Conservation (phyloP, 768 basidiomycete species). For the Boletus pseudopeckii region DNA sequence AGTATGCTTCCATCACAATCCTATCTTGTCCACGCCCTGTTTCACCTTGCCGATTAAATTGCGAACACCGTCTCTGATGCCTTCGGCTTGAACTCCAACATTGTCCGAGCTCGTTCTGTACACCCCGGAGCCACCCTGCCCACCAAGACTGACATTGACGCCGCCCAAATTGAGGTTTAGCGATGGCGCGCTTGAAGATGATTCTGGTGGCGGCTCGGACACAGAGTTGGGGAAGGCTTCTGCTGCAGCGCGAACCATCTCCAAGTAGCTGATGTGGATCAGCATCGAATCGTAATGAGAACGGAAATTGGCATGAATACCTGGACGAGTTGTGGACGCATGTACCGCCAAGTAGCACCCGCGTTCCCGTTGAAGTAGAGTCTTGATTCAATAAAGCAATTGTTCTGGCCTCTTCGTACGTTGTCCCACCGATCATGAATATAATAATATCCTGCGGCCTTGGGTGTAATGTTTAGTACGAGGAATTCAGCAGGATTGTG, state of each 20-base stretch:
- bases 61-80: constrained; percentile 83
- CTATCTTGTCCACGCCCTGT: constrained; percentile 71
- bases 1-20: constrained; percentile 19
- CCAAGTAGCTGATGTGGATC: constrained; percentile 61
- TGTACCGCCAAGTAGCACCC: constrained; percentile 89
- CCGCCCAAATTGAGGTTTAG: constrained; percentile 90
- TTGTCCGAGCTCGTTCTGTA: constrained; percentile 78
- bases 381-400: constrained; percentile 88
- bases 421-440: constrained; percentile 95
- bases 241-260: constrained; percentile 80
- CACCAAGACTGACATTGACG: constrained; percentile 93
- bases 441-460: constrained; percentile 96
- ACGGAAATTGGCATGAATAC: constrained; percentile 40
- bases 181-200: constrained; percentile 70
- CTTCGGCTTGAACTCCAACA: constrained; percentile 77
- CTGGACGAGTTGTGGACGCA: constrained; percentile 93
- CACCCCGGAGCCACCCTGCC: constrained; percentile 75
- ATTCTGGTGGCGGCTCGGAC: constrained; percentile 75
- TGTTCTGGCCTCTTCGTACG: constrained; percentile 90
- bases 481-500: neutral
- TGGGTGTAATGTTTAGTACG: constrained; percentile 1
- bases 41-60: constrained; percentile 87
- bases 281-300: neutral
- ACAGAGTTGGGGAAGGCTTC: constrained; percentile 58
- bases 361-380: constrained; percentile 56